phyloP scores from a whole-genome alignment of 768 basidiomycete species.

The Atractiella rhizophila region DNA sequence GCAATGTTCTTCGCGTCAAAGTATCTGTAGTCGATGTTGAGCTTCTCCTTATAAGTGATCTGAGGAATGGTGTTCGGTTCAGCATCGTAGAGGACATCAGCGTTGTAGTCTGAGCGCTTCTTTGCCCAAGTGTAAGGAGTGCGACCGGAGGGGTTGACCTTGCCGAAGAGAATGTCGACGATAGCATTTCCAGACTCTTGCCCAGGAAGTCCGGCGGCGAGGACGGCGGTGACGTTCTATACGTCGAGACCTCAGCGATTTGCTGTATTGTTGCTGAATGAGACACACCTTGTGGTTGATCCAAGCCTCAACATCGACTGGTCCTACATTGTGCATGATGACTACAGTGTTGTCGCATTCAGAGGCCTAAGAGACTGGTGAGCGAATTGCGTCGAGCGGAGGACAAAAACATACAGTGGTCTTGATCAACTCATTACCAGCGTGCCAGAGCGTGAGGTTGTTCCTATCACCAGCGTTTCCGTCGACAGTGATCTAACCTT shows the following conservation, averaged over 20 bases:
- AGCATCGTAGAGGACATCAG: background rate
- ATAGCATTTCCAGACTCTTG: conserved; percentile 45
- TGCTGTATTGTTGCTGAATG: too few relatives aligned
- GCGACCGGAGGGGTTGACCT: conserved; percentile 44
- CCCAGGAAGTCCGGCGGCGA: conserved; percentile 4
- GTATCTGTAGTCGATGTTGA: conserved; percentile 46
- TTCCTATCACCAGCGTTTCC: background rate
- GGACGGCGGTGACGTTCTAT: conserved; percentile 8
- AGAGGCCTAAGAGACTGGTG: conserved; percentile 1
- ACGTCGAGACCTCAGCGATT: too few relatives aligned
- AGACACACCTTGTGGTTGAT: conserved; percentile 18
- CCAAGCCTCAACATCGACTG: too few relatives aligned
- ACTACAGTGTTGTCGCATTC: conserved; percentile 5
- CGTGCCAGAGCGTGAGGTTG: background rate
- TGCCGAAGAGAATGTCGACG: conserved; percentile 45
- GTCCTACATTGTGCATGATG: conserved; percentile 7
- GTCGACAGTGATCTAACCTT: background rate
- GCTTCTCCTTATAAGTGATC: conserved; percentile 41
- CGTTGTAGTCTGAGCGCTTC: conserved; percentile 32
- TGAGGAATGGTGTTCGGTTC: conserved; percentile 20
- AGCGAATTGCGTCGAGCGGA: conserved; percentile 5
- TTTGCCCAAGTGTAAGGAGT: conserved; percentile 57
- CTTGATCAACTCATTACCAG: background rate
- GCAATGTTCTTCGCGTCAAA: conserved; percentile 37
- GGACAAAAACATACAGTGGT: background rate